A percentile compares a stretch with the other conserved stretches of the same genome.
Conservation (phyloP, 2,329 filamentous ascomycete species). For the Myriosclerotinia scirpicola region DNA sequence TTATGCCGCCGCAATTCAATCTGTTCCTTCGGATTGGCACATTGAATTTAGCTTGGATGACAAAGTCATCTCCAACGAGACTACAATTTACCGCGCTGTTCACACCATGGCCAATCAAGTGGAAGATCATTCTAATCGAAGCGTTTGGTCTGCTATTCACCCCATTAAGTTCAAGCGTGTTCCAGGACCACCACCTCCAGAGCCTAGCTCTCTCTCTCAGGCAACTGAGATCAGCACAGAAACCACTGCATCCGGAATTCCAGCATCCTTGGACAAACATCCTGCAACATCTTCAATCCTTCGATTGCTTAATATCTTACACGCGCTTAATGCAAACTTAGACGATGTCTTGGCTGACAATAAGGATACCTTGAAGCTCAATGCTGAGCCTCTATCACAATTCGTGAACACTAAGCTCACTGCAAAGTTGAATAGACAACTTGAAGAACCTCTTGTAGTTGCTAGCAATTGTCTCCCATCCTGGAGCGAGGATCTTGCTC, state of each 20-base stretch:
- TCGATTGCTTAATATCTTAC: conserved; percentile 82
- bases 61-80: conserved; percentile 83
- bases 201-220: conserved; percentile 62
- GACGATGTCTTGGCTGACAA: conserved; percentile 85
- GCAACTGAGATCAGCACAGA: conserved; percentile 51
- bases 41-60: conserved; percentile 90
- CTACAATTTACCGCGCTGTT: conserved; percentile 92
- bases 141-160: conserved; percentile 87
- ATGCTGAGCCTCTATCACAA: conserved; percentile 80
- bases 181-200: conserved; percentile 74
- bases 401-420: conserved; percentile 99
- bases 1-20: conserved; percentile 80
- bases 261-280: conserved; percentile 78
- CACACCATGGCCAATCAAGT: conserved; percentile 57
- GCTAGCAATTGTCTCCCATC: conserved; percentile 93
- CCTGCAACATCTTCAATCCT: conserved; percentile 85
- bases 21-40: conserved; percentile 89
- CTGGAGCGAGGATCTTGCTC: conserved; percentile 94
- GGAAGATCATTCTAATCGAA: conserved; percentile 69
- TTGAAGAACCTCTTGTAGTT: conserved; percentile 95
- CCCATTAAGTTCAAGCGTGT: conserved; percentile 90
- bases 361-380: conserved; percentile 67
- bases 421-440: conserved; percentile 92
- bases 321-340: conserved; percentile 88
- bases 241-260: conserved; percentile 61